Base-by-base conservation (phyloP, 305 asterid genomes). In the Fraxinus platypoda region DNA sequence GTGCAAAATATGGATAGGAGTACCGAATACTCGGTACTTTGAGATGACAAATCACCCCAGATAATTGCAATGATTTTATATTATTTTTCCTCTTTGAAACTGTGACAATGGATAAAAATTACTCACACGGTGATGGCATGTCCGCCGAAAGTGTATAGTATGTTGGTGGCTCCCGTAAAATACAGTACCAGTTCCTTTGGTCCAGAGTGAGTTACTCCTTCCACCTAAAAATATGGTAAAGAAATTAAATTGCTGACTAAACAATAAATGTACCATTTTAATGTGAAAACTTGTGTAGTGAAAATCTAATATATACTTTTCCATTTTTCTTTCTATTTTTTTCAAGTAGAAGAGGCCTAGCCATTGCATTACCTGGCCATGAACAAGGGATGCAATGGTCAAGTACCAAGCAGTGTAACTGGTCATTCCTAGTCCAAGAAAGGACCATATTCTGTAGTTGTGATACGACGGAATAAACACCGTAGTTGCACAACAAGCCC, bases 51-150 rank as follows among this genome's bases (percentile, higher is more conserved):
- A 41, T 8, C 15, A 3, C 15, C 15, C 1, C 49, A 41, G 15
- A 41, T 8, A 41, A 41, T 41, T 8, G 49, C 49, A 41, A 41
- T 41, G 57, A 46, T 46, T 46, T 46, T 13, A 13, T 13, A 46
- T 46, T 46, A 15, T 15, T 46, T 46, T 46, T 43, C 57, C 57
- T 13, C 31, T 77, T 6, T 8, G 49, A n/a, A 77, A 52, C 6
- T 43, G 13, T 77, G 11, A 13, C 49, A 37, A 34, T 2, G 23
- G 2, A 59, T 3, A 21, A 2, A 37, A 11, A 25, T 33, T 11
- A 82, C 93, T 87, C 77, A 90, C 94, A 91, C 94, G 7, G 94
- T 91, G 62, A 91, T 86, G 3, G 94, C 94, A 76, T 91, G 94
- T 0, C 94, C 94, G 4, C 94, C 94, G 54, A 90, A 91, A 21